Conservation (phyloP, 192 early-diverging fungal genomes). For the Linnemannia elongata region DNA sequence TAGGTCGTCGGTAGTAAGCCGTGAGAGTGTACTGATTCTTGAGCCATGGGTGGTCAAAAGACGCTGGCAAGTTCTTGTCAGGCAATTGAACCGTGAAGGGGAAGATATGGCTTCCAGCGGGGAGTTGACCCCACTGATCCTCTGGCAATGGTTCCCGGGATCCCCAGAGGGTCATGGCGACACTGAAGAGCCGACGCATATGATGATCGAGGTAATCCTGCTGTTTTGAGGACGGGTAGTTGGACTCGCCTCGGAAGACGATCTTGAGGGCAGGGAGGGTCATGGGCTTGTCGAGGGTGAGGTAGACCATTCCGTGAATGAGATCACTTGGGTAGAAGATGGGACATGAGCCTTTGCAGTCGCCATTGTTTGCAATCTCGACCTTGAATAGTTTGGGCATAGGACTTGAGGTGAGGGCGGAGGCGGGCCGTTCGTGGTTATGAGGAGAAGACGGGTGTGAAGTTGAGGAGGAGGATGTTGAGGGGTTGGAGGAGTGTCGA, state of each 20-base stretch:
- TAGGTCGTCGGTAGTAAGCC: conserved; percentile 53
- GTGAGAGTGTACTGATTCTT: conserved; percentile 57
- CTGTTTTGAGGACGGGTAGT: conserved; percentile 51
- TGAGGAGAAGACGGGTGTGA: neutral
- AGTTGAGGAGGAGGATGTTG: neutral
- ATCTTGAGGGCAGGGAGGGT: conserved; percentile 54
- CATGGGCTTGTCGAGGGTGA: conserved; percentile 55
- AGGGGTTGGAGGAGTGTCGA: neutral
- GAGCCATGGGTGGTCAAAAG: conserved; percentile 58
- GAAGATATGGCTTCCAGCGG: conserved; percentile 53
- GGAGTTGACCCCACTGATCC: conserved; percentile 49
- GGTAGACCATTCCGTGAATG: conserved; percentile 55
- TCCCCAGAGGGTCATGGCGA: conserved; percentile 56
- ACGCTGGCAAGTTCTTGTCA: conserved; percentile 54
- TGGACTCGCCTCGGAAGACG: conserved; percentile 53
- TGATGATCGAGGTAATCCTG: conserved; percentile 56
- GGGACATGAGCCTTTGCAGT: conserved; percentile 47
- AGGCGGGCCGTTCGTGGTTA: neutral
- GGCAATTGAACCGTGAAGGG: conserved; percentile 57
- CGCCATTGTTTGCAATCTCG: conserved; percentile 52
- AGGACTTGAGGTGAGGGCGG: conserved; percentile 30
- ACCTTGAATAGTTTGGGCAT: conserved; percentile 54
- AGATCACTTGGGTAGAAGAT: conserved; percentile 53
- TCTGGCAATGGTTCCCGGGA: conserved; percentile 41
- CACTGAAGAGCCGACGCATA: conserved; percentile 50